Conservation (phyloP, 345 rosid genomes). For the Erysimum cheiranthoides region DNA sequence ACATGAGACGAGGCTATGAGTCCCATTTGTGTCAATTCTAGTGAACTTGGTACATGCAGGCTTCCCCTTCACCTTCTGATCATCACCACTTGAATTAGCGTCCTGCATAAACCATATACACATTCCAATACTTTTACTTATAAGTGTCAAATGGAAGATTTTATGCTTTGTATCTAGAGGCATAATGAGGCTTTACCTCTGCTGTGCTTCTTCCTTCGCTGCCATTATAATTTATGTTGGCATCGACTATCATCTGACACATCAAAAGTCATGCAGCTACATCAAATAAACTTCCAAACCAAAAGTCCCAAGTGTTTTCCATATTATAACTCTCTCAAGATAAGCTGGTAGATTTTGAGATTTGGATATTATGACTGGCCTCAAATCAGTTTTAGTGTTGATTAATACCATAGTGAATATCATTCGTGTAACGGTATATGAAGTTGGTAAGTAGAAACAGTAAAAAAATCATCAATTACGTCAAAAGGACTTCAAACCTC, state of each 20-base stretch:
- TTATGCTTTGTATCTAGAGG: conserved; percentile 17
- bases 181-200: conserved; percentile 54
- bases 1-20: conserved; percentile 84
- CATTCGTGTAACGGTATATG: background rate
- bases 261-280: conserved; percentile 31
- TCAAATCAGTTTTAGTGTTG: background rate
- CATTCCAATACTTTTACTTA: background rate
- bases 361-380: background rate
- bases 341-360: background rate
- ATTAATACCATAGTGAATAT: background rate
- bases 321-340: background rate
- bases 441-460: background rate
- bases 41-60: conserved; percentile 85
- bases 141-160: background rate
- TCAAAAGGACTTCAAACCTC: conserved; percentile 56
- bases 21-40: conserved; percentile 78
- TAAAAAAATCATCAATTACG: background rate
- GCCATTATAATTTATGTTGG: conserved; percentile 68
- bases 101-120: conserved; percentile 50
- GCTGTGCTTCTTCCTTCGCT: conserved; percentile 83
- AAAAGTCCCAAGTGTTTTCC: conserved; percentile 7
- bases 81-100: conserved; percentile 49
- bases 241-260: conserved; percentile 70
- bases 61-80: conserved; percentile 64
- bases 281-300: conserved; percentile 16